Percentiles rank a stretch among this genome's conserved stretches.
These are phyloP conservation scores for Papilionanthe hybrid DNA, from an alignment of 116 monocot genomes.

Conservation along the genomic window DNA sequence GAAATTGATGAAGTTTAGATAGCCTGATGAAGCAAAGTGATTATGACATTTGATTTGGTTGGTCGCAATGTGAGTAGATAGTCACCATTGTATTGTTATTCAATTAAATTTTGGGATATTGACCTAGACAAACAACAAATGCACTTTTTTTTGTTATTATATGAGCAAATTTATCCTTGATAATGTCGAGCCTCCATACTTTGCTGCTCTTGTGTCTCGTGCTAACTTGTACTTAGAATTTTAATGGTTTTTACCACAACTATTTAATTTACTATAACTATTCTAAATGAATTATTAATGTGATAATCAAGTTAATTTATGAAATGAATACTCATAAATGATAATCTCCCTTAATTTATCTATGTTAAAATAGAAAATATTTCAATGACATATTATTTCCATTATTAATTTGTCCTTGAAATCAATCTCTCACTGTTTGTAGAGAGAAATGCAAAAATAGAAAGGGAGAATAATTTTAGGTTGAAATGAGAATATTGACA, in stretches of 20 bases:
- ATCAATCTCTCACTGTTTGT: no score
- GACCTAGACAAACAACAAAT: neutral
- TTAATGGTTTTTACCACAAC: neutral
- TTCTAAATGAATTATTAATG: neutral
- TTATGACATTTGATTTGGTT: conserved; percentile 91
- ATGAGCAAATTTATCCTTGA: neutral
- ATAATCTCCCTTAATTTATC: neutral
- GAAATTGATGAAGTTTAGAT: conserved; percentile 76
- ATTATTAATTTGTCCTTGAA: no score
- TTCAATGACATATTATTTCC: neutral
- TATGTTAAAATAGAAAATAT: neutral
- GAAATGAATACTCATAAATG: conserved; percentile 2
- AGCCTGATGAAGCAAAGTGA: conserved; percentile 51
- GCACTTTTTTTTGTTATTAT: neutral
- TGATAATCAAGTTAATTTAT: neutral
- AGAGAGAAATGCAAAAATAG: no score
- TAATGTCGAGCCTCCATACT: neutral
- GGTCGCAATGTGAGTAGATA: conserved; percentile 71
- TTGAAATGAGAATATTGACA: no score
- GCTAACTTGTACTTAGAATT: neutral
- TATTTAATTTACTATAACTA: neutral
- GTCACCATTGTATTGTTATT: neutral
- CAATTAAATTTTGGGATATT: neutral
- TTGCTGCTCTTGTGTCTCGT: neutral
- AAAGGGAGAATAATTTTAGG: no score